These are phyloP conservation scores for Chionographis japonica DNA, from an alignment of 106 monocot species.

Conservation along the genomic window DNA sequence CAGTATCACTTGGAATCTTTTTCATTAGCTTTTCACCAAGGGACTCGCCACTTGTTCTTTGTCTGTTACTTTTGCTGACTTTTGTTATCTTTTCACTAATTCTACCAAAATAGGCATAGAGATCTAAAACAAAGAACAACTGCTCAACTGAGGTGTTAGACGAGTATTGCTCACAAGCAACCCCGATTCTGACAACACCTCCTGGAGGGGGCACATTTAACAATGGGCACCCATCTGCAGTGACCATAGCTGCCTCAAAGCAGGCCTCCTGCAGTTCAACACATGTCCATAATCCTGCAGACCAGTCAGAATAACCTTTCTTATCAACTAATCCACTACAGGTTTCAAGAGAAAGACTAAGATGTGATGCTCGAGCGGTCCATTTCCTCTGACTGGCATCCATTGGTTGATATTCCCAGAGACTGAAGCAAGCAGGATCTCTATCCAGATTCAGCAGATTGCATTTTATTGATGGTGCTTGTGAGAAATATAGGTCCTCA, in stretches of 20 bases:
- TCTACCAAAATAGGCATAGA: constrained; percentile 80
- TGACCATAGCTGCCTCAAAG: constrained; percentile 96
- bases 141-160: constrained; percentile 95
- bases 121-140: constrained; percentile 83
- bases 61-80: constrained; percentile 38
- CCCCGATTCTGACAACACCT: constrained; percentile 89
- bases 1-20: constrained; percentile 86
- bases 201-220: constrained; percentile 82
- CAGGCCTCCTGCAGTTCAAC: constrained; percentile 68
- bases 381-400: constrained; percentile 95
- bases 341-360: constrained; percentile 86
- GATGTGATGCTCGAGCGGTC: constrained; percentile 53
- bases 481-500: constrained; percentile 52
- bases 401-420: constrained; percentile 85
- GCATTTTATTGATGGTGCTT: constrained; percentile 78
- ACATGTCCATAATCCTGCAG: constrained; percentile 69
- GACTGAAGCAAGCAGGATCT: constrained; percentile 92
- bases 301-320: constrained; percentile 16
- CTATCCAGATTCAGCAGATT: constrained; percentile 80
- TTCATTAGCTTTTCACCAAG: constrained; percentile 44
- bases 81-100: constrained; percentile 76
- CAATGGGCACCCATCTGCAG: constrained; percentile 83
- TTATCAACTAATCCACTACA: constrained; percentile 9
- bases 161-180: constrained; percentile 62
- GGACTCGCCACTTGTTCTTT: constrained; percentile 12